phyloP scores from a whole-genome alignment of 202 grass and related monocot genomes.

The Bolboschoenoplectus hybrid region DNA sequence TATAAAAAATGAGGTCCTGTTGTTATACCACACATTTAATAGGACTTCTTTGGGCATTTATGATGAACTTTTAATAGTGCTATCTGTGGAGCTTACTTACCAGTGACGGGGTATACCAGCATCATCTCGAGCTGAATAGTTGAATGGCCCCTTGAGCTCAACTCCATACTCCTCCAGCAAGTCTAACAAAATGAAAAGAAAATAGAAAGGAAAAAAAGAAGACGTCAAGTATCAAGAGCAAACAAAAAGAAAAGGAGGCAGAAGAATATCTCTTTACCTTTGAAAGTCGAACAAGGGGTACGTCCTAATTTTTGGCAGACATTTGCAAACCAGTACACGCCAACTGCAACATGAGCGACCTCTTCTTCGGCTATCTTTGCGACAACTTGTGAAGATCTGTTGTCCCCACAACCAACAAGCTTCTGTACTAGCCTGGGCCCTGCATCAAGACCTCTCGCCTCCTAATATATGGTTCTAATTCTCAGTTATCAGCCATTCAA shows the following conservation, averaged over 20 bases:
- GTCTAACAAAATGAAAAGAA: slow-evolving; percentile 44
- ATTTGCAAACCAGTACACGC: slow-evolving; percentile 78
- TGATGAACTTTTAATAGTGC: not conserved
- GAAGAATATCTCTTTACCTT: slow-evolving; percentile 42
- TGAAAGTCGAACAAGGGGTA: slow-evolving; percentile 69
- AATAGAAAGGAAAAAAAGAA: slow-evolving; percentile 32
- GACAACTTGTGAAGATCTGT: slow-evolving; percentile 79
- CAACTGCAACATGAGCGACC: slow-evolving; percentile 92
- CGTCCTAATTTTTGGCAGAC: slow-evolving; percentile 72
- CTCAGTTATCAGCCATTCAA: slow-evolving; percentile 43
- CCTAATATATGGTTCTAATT: slow-evolving; percentile 57
- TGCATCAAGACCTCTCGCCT: slow-evolving; percentile 96
- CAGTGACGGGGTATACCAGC: slow-evolving; percentile 85
- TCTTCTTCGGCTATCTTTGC: slow-evolving; percentile 86
- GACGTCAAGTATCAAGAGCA: not conserved
- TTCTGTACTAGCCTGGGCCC: slow-evolving; percentile 83
- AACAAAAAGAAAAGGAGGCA: not conserved
- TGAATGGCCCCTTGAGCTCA: slow-evolving; percentile 88
- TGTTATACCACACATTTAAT: not conserved
- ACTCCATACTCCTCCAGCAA: slow-evolving; percentile 75
- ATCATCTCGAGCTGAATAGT: slow-evolving; percentile 76
- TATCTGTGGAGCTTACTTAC: slow-evolving; percentile 41
- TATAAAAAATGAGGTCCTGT: not conserved
- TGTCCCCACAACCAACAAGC: slow-evolving; percentile 70
- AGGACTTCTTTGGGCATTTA: not conserved